A percentile compares a stretch with the other conserved stretches of the same genome.
Evolutionary conservation across 2,329 filamentous ascomycete genomes (phyloP).

Genomic region (Colletotrichum sp.): DNA sequence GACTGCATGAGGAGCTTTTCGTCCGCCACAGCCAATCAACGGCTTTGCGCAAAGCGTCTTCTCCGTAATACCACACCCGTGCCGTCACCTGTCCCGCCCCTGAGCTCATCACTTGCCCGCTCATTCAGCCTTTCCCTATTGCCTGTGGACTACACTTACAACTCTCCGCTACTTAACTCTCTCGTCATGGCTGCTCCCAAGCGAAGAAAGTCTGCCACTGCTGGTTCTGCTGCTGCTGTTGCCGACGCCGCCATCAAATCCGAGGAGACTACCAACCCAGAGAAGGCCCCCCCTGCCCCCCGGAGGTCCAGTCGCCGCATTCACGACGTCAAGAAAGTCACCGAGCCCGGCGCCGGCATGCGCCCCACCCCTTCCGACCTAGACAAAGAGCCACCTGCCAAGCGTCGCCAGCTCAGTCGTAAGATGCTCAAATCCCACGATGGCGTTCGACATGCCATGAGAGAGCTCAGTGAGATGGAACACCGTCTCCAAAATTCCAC

Average conservation of each 20-base stretch:
- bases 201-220: conserved; percentile 37
- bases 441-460: conserved; percentile 43
- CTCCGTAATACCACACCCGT: neutral
- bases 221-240: conserved; percentile 10
- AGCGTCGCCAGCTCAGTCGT: conserved; percentile 1
- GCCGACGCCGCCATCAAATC: neutral
- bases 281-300: neutral
- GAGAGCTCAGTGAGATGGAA: conserved; percentile 56
- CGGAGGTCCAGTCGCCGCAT: conserved; percentile 17
- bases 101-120: neutral
- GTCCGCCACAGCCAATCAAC: conserved; percentile 14
- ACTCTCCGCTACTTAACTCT: neutral
- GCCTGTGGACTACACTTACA: neutral
- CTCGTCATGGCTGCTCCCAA: conserved; percentile 29
- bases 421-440: conserved; percentile 22
- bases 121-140: neutral
- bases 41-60: neutral
- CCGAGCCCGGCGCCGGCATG: conserved; percentile 6
- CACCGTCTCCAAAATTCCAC: conserved; percentile 45
- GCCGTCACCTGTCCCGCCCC: conserved; percentile 3
- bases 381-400: neutral
- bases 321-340: conserved; percentile 5
- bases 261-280: neutral
- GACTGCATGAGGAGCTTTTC: conserved; percentile 23
- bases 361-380: neutral